Evolutionary conservation across 495 filamentous ascomycete genomes (phyloP).

Genomic region (Xylaria telfairii): DNA sequence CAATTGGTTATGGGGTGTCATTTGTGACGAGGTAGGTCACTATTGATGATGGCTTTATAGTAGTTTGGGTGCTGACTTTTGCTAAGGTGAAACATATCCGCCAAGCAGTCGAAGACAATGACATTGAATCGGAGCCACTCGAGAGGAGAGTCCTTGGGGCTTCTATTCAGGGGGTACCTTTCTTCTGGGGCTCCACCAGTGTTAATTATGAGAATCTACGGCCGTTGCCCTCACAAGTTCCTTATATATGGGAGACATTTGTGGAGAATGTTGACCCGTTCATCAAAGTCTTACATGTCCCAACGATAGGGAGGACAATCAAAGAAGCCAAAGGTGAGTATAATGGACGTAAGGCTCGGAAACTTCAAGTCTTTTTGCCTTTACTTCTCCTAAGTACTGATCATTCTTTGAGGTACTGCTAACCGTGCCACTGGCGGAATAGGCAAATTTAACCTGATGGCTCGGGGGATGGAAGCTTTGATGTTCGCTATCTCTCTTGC

Average conservation of each 20-base stretch:
- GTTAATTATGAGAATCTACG: neutral
- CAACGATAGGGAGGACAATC: neutral
- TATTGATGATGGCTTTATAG: neutral
- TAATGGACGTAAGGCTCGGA: neutral
- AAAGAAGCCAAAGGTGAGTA: slow-evolving; percentile 13
- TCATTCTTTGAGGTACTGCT: neutral
- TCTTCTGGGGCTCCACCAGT: neutral
- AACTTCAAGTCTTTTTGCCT: neutral
- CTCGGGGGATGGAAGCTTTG: slow-evolving; percentile 8
- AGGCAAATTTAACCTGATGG: slow-evolving; percentile 10
- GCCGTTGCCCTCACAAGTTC: slow-evolving; percentile 21
- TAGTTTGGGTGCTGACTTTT: neutral
- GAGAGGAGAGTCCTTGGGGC: neutral
- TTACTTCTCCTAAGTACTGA: neutral
- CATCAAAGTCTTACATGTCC: slow-evolving; percentile 25
- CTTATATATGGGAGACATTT: slow-evolving; percentile 22
- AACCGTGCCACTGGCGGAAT: neutral
- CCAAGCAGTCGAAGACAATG: slow-evolving; percentile 2
- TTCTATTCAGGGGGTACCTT: neutral
- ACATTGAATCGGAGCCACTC: slow-evolving; percentile 11
- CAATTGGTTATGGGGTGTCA: slow-evolving; percentile 11
- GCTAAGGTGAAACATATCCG: slow-evolving; percentile 4
- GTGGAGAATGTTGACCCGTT: slow-evolving; percentile 25
- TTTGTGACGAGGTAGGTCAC: slow-evolving; percentile 9
- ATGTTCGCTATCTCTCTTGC: slow-evolving; percentile 24